Base-by-base conservation (phyloP, 2,329 filamentous ascomycete species). In the Penicillium sp. region DNA sequence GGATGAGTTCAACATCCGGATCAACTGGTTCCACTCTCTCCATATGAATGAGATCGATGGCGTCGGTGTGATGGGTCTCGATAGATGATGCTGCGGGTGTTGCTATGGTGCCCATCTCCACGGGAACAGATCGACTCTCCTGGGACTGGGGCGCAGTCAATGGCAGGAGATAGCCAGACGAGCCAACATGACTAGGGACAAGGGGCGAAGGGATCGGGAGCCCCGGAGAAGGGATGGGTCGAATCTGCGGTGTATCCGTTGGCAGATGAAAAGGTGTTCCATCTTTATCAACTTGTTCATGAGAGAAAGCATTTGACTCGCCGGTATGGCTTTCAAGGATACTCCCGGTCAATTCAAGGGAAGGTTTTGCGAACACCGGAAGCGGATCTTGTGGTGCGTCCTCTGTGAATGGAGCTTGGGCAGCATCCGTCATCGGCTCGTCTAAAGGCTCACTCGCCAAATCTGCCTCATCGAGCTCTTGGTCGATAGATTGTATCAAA, bases 141-240 rank as follows among this genome's bases (percentile, higher is more conserved):
- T 59, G 47, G 5, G 48, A 9, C 31, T 64, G 63, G 19, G 57
- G 53, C 16, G 59, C 23, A 31, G 62, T 41, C 23, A 59, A 57
- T 5, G 62, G 53, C n/a, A 67, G 63, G 57, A 76, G 76, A 54
- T 75, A 76, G 10, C 65, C 68, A 13, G 65, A 59, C 4, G 62
- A 40, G 51, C 61, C 64, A 39, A 63, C 59, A 16, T 71, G 61
- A 29, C 59, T 59, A 13, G 69, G 65, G 33, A 72, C 59, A 25
- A 78, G 60, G 15, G 76, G 74, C 25, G 76, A 78, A 7, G 76
- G 72, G 41, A 73, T 62, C 11, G 75, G 72, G 36, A 77, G 68
- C 7, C 71, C 73, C 11, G 75, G 71, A 23, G 76, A 78, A 38
- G 71, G 67, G 36, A 76, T 62, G 16, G 75, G 76, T 29, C 68